Evolutionary conservation across 768 basidiomycete species (phyloP), one percentile per base, ranked within the genome.

Genomic region (Cubamyces sp.): DNA sequence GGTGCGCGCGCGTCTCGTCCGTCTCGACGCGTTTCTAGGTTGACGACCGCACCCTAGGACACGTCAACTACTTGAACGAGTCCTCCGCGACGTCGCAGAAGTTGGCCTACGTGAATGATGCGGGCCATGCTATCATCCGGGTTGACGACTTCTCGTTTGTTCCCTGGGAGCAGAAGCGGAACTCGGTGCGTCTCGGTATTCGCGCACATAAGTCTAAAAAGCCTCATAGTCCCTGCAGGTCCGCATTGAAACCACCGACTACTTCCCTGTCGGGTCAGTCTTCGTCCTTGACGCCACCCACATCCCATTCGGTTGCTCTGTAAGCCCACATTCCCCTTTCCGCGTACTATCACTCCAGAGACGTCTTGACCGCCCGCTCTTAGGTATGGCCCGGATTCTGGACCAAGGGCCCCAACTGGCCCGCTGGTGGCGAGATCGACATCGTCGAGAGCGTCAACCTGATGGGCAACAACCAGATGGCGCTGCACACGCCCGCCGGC

Each of bases 71-170:
- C 75, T 76, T 86, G 11, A 79, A 79, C 64, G 71, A 77, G 60
- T 71, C 76, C 8, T 74, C 76, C 37, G 87, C 86, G 1, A 72
- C 74, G 9, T 71, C 74, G n/a, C 75, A 81, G 61, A 67, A 78
- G 1, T 76, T 92, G 23, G 84, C 85, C 7, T 90, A 81, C 67
- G 71, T 89, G 65, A 86, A 88, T 62, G 65, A 66, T 45, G 78
- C 79, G 1, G 85, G 87, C 7, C 84, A 87, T 56, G 87, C 85
- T 2, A 79, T 94, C 64, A 77, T 94, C 57, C 85, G 80, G 69
- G 90, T 93, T 19, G 91, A 93, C 77, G 90, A 91, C 69, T 74
- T 75, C 7, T 84, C 83, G 14, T 79, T 80, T 46, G 83, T 91
- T 2, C 72, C 76, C 21, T 76, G 74, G 54, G 79, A 81, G 57